Conservation (phyloP, 2,329 filamentous ascomycete genomes). For the Fusarium bactridioides region DNA sequence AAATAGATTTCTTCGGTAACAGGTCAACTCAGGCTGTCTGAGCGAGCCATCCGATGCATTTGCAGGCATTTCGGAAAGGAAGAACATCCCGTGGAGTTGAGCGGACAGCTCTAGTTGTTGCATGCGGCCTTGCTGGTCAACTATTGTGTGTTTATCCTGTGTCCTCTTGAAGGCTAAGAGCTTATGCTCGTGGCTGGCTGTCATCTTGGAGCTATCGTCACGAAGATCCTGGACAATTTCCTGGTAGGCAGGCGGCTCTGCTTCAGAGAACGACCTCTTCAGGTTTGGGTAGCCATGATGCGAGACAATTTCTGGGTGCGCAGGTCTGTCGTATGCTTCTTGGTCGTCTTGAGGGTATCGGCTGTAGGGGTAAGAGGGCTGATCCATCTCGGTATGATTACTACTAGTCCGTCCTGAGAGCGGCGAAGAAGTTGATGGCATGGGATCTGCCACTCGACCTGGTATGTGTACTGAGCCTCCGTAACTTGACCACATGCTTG, state of each 20-base stretch:
- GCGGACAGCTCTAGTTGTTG: slow-evolving; percentile 71
- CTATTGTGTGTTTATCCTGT: slow-evolving; percentile 67
- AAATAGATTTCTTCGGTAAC: slow-evolving; percentile 94
- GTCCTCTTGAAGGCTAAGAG: slow-evolving; percentile 65
- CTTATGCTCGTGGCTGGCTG: slow-evolving; percentile 68
- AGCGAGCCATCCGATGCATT: slow-evolving; percentile 64
- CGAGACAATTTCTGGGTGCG: slow-evolving; percentile 56
- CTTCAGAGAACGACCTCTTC: slow-evolving; percentile 65
- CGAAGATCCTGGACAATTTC: slow-evolving; percentile 69
- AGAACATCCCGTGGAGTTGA: slow-evolving; percentile 89
- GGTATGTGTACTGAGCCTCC: slow-evolving; percentile 62
- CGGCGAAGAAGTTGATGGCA: slow-evolving; percentile 57
- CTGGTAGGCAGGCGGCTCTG: slow-evolving; percentile 63
- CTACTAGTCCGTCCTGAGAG: slow-evolving; percentile 60
- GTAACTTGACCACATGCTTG: slow-evolving; percentile 67
- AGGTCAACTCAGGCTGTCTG: slow-evolving; percentile 84
- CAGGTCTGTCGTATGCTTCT: slow-evolving; percentile 62
- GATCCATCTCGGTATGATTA: slow-evolving; percentile 59
- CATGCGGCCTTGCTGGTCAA: slow-evolving; percentile 66
- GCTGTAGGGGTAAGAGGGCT: slow-evolving; percentile 59
- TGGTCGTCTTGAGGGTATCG: slow-evolving; percentile 64
- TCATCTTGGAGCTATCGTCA: slow-evolving; percentile 65
- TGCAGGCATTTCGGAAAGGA: slow-evolving; percentile 80
- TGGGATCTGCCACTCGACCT: slow-evolving; percentile 58
- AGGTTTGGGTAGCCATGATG: slow-evolving; percentile 64